Evolutionary conservation across 2,329 filamentous ascomycete species (phyloP).

Genomic region (Paradendryphiella salina): DNA sequence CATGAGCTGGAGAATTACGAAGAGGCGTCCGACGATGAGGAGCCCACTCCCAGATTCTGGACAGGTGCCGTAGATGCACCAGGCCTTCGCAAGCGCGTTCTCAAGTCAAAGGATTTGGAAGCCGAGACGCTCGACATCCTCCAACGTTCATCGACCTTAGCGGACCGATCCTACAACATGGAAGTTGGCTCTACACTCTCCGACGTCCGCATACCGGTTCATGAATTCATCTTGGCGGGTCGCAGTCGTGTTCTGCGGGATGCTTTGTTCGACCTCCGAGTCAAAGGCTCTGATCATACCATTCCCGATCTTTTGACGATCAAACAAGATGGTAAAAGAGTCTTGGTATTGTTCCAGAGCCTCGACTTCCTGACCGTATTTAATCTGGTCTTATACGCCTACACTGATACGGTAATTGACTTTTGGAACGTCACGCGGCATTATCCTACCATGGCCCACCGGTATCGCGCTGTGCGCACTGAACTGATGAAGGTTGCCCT

Average conservation of each 20-base stretch:
- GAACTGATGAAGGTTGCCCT: slow-evolving; percentile 88
- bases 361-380: slow-evolving; percentile 78
- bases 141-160: slow-evolving; percentile 36
- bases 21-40: slow-evolving; percentile 50
- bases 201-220: slow-evolving; percentile 74
- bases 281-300: slow-evolving; percentile 57
- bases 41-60: slow-evolving; percentile 55
- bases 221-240: slow-evolving; percentile 77
- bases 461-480: slow-evolving; percentile 76
- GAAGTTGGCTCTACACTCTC: slow-evolving; percentile 61
- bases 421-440: slow-evolving; percentile 81
- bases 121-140: slow-evolving; percentile 60
- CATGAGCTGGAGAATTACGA: slow-evolving; percentile 57
- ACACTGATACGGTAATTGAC: slow-evolving; percentile 77
- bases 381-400: slow-evolving; percentile 78
- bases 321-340: slow-evolving; percentile 55
- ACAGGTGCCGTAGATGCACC: slow-evolving; percentile 54
- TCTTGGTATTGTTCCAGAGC: slow-evolving; percentile 66
- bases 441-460: slow-evolving; percentile 65
- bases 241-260: slow-evolving; percentile 67
- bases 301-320: slow-evolving; percentile 65
- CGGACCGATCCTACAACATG: slow-evolving; percentile 51
- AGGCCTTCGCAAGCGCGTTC: slow-evolving; percentile 58
- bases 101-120: slow-evolving; percentile 69
- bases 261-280: slow-evolving; percentile 64